Conservation (phyloP, 2,329 filamentous ascomycete species). For the Ophiobolus disseminans region DNA sequence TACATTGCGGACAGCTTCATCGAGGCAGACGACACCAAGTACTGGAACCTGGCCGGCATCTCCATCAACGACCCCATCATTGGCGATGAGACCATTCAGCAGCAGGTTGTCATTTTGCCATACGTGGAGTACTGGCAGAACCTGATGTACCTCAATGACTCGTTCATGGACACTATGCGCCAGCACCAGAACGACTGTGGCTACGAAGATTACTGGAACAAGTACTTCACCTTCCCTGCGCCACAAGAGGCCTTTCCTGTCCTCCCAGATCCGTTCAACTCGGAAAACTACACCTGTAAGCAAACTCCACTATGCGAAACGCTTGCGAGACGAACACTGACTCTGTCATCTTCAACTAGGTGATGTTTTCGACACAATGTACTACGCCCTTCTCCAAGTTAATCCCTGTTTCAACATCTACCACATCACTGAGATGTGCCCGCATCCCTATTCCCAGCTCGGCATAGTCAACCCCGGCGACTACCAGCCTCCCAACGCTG, state of each 20-base stretch:
- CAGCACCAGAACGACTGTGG: conserved; percentile 37
- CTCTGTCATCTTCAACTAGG: no score
- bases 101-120: conserved; percentile 44
- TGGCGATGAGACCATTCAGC: conserved; percentile 50
- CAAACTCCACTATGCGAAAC: no score
- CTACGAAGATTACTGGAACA: conserved; percentile 30
- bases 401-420: conserved; percentile 62
- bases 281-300: conserved; percentile 46
- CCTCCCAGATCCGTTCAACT: conserved; percentile 29
- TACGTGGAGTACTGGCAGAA: conserved; percentile 52
- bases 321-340: no score
- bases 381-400: conserved; percentile 48
- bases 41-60: conserved; percentile 61
- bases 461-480: conserved; percentile 49
- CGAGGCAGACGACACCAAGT: conserved; percentile 57
- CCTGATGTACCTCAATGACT: conserved; percentile 53
- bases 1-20: conserved; percentile 65
- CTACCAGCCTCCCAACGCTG: conserved; percentile 49
- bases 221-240: conserved; percentile 52
- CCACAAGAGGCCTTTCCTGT: conserved; percentile 41
- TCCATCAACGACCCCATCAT: conserved; percentile 58
- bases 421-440: conserved; percentile 56
- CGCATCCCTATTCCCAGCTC: conserved; percentile 48
- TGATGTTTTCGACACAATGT: conserved; percentile 52
- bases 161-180: conserved; percentile 48